A percentile compares a stretch with the other conserved stretches of the same genome.
phyloP scores from a whole-genome alignment of 768 basidiomycete genomes.

The Lactarius vividus region DNA sequence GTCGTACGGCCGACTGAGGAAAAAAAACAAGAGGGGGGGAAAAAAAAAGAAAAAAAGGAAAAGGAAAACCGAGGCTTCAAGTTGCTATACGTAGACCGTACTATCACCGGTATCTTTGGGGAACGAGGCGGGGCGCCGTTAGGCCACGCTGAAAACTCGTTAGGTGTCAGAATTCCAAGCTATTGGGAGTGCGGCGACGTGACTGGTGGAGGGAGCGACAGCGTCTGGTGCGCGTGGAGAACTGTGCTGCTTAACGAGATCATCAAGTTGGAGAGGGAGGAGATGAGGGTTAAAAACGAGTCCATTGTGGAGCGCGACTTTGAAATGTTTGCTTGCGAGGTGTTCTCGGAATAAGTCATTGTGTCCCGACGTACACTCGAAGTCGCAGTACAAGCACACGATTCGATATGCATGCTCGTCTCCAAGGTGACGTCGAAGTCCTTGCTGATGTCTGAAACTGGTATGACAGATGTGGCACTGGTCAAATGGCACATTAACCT shows the following conservation, averaged over 20 bases:
- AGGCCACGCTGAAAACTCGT: no score
- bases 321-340: background rate
- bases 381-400: background rate
- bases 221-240: background rate
- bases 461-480: background rate
- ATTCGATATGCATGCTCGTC: background rate
- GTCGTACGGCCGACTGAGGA: no score
- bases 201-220: background rate
- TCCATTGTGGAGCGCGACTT: background rate
- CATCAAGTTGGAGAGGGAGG: background rate
- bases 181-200: background rate
- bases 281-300: background rate
- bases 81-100: no score
- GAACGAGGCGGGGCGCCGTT: no score
- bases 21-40: no score
- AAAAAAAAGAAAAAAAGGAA: no score
- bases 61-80: no score
- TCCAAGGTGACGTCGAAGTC: background rate
- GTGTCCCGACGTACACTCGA: background rate
- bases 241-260: background rate
- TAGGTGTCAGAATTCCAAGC: no score
- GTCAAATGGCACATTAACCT: background rate
- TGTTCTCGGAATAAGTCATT: background rate
- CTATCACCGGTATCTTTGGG: no score
- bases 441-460: accelerated